A percentile compares a stretch with the other conserved stretches of the same genome.
These are phyloP conservation scores for Citrus hindsii DNA, from an alignment of 345 rosid species.

Conservation along the genomic window DNA sequence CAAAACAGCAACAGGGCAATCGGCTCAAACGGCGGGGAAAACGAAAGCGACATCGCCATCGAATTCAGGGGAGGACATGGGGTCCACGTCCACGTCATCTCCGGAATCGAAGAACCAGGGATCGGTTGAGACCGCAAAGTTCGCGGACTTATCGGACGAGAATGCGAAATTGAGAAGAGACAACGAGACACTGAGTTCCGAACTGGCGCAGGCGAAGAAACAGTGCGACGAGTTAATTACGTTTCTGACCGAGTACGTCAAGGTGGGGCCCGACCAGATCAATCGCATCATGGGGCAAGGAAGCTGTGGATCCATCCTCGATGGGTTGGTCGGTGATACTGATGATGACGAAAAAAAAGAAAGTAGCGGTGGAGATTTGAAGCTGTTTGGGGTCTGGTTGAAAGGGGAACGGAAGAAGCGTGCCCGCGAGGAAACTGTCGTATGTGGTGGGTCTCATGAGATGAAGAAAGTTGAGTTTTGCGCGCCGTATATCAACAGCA, in stretches of 20 bases:
- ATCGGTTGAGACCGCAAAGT: conserved; percentile 49
- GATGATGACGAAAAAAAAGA: conserved; percentile 9
- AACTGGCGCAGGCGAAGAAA: conserved; percentile 77
- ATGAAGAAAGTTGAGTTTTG: conserved; percentile 39
- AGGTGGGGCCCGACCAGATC: conserved; percentile 74
- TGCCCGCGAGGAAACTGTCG: conserved; percentile 54
- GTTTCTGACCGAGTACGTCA: conserved; percentile 55
- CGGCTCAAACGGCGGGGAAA: conserved; percentile 20
- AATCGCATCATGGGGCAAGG: conserved; percentile 54
- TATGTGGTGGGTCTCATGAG: conserved; percentile 50
- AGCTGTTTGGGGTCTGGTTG: conserved; percentile 86
- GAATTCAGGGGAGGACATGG: conserved; percentile 71
- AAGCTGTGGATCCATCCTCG: conserved; percentile 20
- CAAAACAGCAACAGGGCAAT: conserved; percentile 37
- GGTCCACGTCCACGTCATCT: conserved; percentile 77
- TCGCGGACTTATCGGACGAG: conserved; percentile 66
- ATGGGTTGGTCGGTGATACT: conserved; percentile 7
- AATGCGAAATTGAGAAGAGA: conserved; percentile 80
- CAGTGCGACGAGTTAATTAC: conserved; percentile 67
- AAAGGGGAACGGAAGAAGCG: conserved; percentile 54
- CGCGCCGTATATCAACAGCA: conserved; percentile 49
- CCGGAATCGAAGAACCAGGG: conserved; percentile 80
- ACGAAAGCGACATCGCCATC: conserved; percentile 36
- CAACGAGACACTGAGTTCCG: conserved; percentile 62
- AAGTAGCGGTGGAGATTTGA: conserved; percentile 45